Evolutionary conservation across 345 rosid species (phyloP).

Genomic region (Linum tenue): DNA sequence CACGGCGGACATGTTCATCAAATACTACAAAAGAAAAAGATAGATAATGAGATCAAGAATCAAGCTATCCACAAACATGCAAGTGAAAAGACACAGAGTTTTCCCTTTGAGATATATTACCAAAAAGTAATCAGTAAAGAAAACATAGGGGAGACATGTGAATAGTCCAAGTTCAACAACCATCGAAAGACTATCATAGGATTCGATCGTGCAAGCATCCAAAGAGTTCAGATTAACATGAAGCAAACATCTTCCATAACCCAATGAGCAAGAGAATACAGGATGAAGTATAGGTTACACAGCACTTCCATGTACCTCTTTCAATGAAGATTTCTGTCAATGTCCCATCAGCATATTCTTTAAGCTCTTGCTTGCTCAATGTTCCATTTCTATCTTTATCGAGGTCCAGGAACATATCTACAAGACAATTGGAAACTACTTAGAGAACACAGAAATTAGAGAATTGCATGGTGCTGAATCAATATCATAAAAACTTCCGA

Average conservation of each 20-base stretch:
- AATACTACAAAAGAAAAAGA: constrained; percentile 38
- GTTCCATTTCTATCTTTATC: constrained; percentile 93
- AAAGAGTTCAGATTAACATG: no score
- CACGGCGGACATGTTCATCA: constrained; percentile 90
- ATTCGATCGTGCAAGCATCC: background rate
- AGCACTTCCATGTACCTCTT: constrained; percentile 44
- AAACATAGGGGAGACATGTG: background rate
- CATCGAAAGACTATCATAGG: background rate
- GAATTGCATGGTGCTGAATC: background rate
- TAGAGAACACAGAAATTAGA: background rate
- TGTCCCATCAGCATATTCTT: constrained; percentile 94
- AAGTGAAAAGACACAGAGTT: background rate
- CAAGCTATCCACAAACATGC: background rate
- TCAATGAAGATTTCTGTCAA: constrained; percentile 88
- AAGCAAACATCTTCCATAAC: no score
- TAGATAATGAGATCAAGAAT: constrained; percentile 8
- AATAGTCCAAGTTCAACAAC: background rate
- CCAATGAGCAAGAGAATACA: background rate
- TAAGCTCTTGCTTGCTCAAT: constrained; percentile 89
- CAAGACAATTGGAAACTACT: constrained; percentile 14
- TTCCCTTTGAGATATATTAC: no score
- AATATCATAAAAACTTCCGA: background rate
- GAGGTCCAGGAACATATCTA: constrained; percentile 93
- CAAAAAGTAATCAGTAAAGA: background rate
- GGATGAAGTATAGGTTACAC: background rate